phyloP scores from a whole-genome alignment of 345 rosid species.

The Eucalyptus grandis region DNA sequence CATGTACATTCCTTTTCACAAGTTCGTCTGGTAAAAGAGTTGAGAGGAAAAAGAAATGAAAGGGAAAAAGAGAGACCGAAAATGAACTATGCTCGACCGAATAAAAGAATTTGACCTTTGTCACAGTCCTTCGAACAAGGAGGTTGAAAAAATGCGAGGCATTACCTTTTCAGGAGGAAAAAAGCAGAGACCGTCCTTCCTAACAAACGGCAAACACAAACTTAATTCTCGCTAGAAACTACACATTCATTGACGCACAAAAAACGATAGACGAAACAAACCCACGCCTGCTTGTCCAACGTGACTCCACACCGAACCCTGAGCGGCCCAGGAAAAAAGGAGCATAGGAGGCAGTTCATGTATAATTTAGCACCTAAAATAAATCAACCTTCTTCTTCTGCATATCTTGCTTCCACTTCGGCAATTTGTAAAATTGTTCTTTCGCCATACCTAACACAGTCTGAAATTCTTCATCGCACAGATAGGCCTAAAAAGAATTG shows the following conservation, averaged over 20 bases:
- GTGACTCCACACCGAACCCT: background rate
- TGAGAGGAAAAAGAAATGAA: background rate
- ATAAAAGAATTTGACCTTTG: background rate
- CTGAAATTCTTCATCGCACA: conserved; percentile 76
- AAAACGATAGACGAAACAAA: background rate
- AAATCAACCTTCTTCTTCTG: conserved; percentile 77
- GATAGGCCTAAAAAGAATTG: conserved; percentile 49
- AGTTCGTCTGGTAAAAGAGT: background rate
- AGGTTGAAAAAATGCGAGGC: background rate
- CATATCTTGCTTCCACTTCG: conserved; percentile 97
- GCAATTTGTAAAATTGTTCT: conserved; percentile 71
- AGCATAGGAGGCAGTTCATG: background rate
- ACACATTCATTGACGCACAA: background rate
- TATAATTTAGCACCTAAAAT: conserved; percentile 24
- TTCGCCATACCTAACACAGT: conserved; percentile 58
- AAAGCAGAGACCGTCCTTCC: background rate
- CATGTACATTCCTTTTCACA: background rate
- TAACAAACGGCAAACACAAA: background rate
- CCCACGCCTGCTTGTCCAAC: background rate
- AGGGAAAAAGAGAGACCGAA: background rate
- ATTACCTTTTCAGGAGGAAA: background rate
- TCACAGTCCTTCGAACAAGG: background rate
- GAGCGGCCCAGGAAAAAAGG: background rate
- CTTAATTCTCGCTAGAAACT: background rate
- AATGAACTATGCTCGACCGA: background rate